Base-by-base conservation (phyloP, 2,329 filamentous ascomycete genomes). In the Ophiosphaerella narmari region DNA sequence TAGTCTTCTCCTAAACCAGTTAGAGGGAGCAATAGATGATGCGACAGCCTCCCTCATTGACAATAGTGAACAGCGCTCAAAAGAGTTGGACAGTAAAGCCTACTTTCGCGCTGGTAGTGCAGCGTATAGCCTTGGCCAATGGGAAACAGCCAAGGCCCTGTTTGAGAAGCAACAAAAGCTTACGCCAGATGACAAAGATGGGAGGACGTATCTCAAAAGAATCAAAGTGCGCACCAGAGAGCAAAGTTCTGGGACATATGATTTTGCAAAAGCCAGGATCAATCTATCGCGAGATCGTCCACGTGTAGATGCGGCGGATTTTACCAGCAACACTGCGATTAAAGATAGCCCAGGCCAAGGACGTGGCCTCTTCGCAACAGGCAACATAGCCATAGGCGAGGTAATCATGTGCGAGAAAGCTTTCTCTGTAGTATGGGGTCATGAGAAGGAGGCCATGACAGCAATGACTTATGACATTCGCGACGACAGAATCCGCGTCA, bases 381-480 rank as follows among this genome's bases (percentile, higher is more conserved):
- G 70, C 16, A 57, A 69, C 0, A 78, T 85, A 2, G 70, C 72
- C 33, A 74, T 77, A 0, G 82, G 82, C 0, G 78, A 83, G 3
- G 67, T 84, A 2, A 62, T 85, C 0, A 57, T 85, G 1, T 83
- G 79, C 39, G 82, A 85, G 52, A 85, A 85, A 54, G 81, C 82
- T 0, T 82, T 84, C 57, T 69, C 67, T 0, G 67, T 61, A 32
- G 63, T 66, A 21, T 78, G 76, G 70, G 71, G 76, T 46, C 75
- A 77, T 59, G 74, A 77, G 50, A 66, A 67, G 16, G 55, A 71
- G 9, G 68, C 72, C 21, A 67, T 77, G 32, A 75, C 76, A 5
- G 75, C 74, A 0, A 75, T 78, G 40, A 73, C 78, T 1, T 77
- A 76, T 60, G 74, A 77, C 40, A 39, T 75, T 77, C 63, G 70